Evolutionary conservation across 805 yeast species (phyloP).

Genomic region (Scheffersomyces coipomensis): DNA sequence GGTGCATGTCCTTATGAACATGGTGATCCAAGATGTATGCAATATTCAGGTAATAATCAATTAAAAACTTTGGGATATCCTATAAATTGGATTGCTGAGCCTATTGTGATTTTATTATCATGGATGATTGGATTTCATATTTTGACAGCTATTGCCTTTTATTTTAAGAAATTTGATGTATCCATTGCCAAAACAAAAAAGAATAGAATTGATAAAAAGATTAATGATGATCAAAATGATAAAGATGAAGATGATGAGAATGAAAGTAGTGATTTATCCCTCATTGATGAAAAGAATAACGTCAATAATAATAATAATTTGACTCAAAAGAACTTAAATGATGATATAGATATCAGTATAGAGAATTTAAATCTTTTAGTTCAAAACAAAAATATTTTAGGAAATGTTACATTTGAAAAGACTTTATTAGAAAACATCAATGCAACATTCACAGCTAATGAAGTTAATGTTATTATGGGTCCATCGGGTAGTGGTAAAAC

Average conservation of each 20-base stretch:
- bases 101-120: constrained; percentile 57
- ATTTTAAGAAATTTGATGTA: constrained; percentile 50
- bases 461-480: constrained; percentile 45
- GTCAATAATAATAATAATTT: not conserved
- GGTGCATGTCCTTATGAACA: constrained; percentile 53
- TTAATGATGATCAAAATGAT: constrained; percentile 7
- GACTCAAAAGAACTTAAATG: no score
- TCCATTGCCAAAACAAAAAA: constrained; percentile 42
- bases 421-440: constrained; percentile 22
- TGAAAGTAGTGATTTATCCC: not conserved
- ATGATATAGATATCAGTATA: constrained; percentile 15
- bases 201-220: constrained; percentile 30
- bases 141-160: constrained; percentile 48
- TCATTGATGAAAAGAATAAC: not conserved
- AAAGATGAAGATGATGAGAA: not conserved
- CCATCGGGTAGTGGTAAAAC: constrained; percentile 48
- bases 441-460: constrained; percentile 29
- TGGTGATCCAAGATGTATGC: constrained; percentile 23
- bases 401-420: not conserved
- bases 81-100: constrained; percentile 61
- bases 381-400: constrained; percentile 29
- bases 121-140: constrained; percentile 58
- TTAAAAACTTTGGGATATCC: constrained; percentile 60
- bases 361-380: constrained; percentile 44
- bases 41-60: constrained; percentile 55